These are phyloP conservation scores for Escallonia herrerae DNA, from an alignment of 129 eudicot genomes.

Conservation along the genomic window DNA sequence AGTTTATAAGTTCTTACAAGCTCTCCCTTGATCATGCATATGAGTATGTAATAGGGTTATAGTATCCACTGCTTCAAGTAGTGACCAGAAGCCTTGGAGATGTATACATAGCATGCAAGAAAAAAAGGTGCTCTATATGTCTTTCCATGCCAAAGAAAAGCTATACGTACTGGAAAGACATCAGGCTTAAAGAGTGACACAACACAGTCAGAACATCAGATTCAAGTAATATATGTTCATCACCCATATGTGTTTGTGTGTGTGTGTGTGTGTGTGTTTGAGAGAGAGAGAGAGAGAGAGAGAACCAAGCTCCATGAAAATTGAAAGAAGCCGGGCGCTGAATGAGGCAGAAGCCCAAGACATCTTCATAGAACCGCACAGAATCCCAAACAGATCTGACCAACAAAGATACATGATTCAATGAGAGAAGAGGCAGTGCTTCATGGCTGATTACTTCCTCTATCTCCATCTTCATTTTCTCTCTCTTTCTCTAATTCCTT, in stretches of 20 bases:
- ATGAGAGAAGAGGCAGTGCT: constrained; percentile 24
- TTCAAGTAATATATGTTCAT: too few species aligned
- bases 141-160: too few species aligned
- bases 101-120: too few species aligned
- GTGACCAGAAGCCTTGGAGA: too few species aligned
- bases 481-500: not conserved
- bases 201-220: too few species aligned
- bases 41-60: too few species aligned
- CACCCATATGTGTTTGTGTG: not conserved
- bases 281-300: not conserved
- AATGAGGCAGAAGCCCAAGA: constrained; percentile 24
- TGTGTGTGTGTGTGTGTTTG: not conserved
- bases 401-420: constrained; percentile 23
- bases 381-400: constrained; percentile 13
- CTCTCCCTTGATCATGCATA: not conserved
- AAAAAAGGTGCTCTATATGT: too few species aligned
- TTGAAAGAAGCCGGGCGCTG: constrained; percentile 29
- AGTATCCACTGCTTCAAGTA: too few species aligned
- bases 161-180: too few species aligned
- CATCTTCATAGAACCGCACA: constrained; percentile 20
- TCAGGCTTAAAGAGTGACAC: too few species aligned
- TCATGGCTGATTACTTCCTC: constrained; percentile 7
- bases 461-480: constrained; percentile 9
- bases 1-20: too few species aligned
- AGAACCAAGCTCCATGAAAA: constrained; percentile 32